Evolutionary conservation across 768 basidiomycete species (phyloP), one percentile per base, ranked within the genome.

Genomic region (Pleurotus tuber-regium): DNA sequence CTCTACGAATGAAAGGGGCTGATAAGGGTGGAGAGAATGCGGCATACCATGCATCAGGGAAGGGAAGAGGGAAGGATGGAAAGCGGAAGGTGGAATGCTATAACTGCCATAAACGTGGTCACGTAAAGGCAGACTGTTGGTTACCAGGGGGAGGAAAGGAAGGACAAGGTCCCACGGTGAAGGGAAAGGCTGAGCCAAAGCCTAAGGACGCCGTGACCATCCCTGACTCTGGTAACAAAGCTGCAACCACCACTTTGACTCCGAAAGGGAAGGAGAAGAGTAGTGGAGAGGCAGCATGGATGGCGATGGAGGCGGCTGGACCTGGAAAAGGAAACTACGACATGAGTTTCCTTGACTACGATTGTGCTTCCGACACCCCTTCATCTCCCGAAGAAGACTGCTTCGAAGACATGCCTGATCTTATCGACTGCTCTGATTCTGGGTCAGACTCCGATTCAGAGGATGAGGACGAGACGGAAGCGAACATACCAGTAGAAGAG

Each of bases 81-180:
- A 53, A 56, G 50, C 54, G 54, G 39, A 49, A 54, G 35, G 44
- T 46, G 4, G 50, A 59, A 43, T 69, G 67, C 52, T 68, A 52
- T 47, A 67, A 66, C 31, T 69, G 66, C 55, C 55, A 58, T n/a
- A 59, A 61, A 42, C 54, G 51, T 29, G 64, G 66, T 2, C 66
- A 68, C 51, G 31, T 57, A 16, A 52, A 54, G 36, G 41, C 52
- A 10, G 56, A 63, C 29, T 68, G 64, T 52, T 61, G 60, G 58
- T 55, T 52, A 29, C 49, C 51, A 36, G 58, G 58, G 7, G 59
- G 61, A 23, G 58, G 55, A 5, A 58, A 62, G 53, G 53, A 57
- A 29, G 61, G 56, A 1, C 55, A 60, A 33, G 55, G 55, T 42
- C 28, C 38, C 6, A 51, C 26, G 54, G 49, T 19, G 38, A 56